Conservation (phyloP, 306 rosid species). For the Rubus idaeus region DNA sequence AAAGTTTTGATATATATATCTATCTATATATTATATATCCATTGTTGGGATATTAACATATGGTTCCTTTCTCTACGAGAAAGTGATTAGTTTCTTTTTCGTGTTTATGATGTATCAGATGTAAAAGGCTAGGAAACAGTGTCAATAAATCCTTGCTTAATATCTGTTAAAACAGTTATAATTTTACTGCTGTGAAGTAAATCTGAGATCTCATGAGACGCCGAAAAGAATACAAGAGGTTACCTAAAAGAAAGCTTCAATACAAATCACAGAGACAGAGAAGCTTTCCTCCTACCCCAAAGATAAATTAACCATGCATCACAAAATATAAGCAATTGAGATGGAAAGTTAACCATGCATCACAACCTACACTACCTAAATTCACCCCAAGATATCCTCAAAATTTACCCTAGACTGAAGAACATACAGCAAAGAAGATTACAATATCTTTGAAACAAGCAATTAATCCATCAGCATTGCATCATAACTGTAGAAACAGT, state of each 20-base stretch:
- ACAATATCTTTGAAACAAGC: background rate
- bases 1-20: background rate
- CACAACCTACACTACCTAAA: background rate
- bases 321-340: too few species aligned
- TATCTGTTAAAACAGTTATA: background rate
- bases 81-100: slow-evolving; percentile 1
- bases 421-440: background rate
- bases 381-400: background rate
- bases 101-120: slow-evolving; percentile 6
- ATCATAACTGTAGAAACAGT: too few species aligned
- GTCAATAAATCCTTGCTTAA: slow-evolving; percentile 12
- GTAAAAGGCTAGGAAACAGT: slow-evolving; percentile 6
- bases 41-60: slow-evolving; percentile 6
- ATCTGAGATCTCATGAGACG: background rate
- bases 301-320: too few species aligned
- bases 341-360: too few species aligned
- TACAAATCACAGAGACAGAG: background rate
- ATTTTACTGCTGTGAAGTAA: background rate
- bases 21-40: background rate
- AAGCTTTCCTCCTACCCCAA: background rate
- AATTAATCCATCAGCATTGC: background rate
- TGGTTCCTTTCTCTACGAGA: slow-evolving; percentile 5
- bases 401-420: background rate
- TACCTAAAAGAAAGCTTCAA: background rate
- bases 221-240: background rate